These are phyloP conservation scores for Aspergillus sp. DNA, from an alignment of 2,329 filamentous ascomycete species.

Conservation along the genomic window DNA sequence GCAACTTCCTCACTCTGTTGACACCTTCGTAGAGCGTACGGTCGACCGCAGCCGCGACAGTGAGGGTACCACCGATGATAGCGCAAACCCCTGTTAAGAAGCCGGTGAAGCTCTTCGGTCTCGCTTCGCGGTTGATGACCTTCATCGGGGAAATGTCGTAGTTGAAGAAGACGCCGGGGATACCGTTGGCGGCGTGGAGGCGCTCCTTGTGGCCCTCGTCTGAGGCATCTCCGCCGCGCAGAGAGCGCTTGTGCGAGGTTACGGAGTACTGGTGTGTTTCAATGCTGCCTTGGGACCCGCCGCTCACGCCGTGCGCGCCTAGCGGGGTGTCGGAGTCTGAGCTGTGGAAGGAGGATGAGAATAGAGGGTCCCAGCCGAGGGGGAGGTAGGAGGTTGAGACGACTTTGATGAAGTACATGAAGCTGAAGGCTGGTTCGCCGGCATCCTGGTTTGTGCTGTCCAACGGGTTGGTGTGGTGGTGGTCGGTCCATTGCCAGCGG, in stretches of 20 bases:
- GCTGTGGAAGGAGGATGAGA: conserved; percentile 38
- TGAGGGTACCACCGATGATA: conserved; percentile 90
- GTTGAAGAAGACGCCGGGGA: conserved; percentile 97
- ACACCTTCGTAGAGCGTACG: conserved; percentile 87
- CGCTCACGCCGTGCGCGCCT: conserved; percentile 67
- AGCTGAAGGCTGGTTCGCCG: conserved; percentile 83
- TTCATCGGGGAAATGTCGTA: conserved; percentile 99
- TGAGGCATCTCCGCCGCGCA: conserved; percentile 78
- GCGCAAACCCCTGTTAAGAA: conserved; percentile 95
- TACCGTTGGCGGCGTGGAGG: conserved; percentile 83
- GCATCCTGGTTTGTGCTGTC: conserved; percentile 77
- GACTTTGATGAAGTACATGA: conserved; percentile 99
- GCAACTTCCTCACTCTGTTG: conserved; percentile 82
- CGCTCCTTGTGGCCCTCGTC: conserved; percentile 90
- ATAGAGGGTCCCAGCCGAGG: conserved; percentile 76
- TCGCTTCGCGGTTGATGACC: conserved; percentile 92
- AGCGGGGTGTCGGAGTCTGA: conserved; percentile 59
- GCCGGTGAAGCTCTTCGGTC: conserved; percentile 82
- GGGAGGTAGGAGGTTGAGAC: conserved; percentile 94
- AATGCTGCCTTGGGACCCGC: conserved; percentile 71
- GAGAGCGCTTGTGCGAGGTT: conserved; percentile 89
- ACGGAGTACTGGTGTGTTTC: conserved; percentile 99
- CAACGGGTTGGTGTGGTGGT: conserved; percentile 82
- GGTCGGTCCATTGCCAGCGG: conserved; percentile 74
- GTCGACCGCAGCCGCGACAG: conserved; percentile 91